phyloP scores from a whole-genome alignment of 495 filamentous ascomycete genomes.

The Podospora conica region DNA sequence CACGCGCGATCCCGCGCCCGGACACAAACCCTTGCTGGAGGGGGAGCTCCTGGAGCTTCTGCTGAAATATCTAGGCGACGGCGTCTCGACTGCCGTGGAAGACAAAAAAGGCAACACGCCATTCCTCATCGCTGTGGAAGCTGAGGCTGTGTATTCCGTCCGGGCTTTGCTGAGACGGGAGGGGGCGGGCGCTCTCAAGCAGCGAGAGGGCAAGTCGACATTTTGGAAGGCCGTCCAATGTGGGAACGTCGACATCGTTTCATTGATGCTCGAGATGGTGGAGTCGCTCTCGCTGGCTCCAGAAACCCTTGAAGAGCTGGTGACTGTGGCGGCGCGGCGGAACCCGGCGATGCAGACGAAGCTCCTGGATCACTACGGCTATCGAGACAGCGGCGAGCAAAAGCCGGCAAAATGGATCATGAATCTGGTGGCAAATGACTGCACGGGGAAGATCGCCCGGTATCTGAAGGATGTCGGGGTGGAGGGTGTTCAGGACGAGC shows the following conservation, averaged over 20 bases:
- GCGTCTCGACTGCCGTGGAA: neutral
- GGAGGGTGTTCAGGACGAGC: neutral
- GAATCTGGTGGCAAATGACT: conserved; percentile 1
- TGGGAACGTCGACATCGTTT: neutral
- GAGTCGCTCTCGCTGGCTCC: neutral
- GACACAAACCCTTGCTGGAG: neutral
- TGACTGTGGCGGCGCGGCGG: neutral
- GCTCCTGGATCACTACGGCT: neutral
- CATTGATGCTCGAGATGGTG: neutral
- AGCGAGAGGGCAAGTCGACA: neutral
- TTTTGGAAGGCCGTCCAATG: neutral
- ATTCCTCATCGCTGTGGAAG: neutral
- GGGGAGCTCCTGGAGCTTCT: neutral
- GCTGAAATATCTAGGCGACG: neutral
- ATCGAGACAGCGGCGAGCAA: neutral
- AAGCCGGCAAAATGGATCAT: neutral
- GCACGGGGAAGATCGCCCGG: neutral
- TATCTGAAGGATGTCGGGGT: neutral
- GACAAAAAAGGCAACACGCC: neutral
- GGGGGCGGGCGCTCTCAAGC: neutral
- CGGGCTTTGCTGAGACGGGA: neutral
- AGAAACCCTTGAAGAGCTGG: neutral
- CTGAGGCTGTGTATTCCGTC: neutral
- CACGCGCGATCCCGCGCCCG: neutral
- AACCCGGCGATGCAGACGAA: neutral